Percentiles rank a stretch among this genome's conserved stretches.
phyloP scores from a whole-genome alignment of 352 stramenopile species.

The Pilasporangium apinafurcum region DNA sequence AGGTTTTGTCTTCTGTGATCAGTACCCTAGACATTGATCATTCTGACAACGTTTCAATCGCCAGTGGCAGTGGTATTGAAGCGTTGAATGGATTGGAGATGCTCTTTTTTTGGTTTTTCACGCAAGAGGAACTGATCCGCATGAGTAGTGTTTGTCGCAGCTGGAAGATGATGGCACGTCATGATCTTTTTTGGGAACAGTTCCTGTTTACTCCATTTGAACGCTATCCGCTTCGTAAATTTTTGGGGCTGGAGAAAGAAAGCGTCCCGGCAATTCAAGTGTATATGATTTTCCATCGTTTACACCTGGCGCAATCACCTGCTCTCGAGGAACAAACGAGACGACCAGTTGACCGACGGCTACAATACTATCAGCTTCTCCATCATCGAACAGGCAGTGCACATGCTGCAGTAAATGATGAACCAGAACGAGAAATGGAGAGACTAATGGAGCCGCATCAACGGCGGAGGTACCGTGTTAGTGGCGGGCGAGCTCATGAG shows the following conservation, averaged over 20 bases:
- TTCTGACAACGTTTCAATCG: not conserved
- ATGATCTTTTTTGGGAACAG: constrained; percentile 67
- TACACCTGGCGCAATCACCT: constrained; percentile 26
- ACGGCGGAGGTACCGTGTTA: too few relatives aligned
- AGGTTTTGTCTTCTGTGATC: constrained; percentile 25
- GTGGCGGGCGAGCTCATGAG: not conserved
- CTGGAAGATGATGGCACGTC: constrained; percentile 43
- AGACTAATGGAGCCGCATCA: too few relatives aligned
- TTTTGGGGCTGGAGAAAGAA: constrained; percentile 33
- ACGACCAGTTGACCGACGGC: not conserved
- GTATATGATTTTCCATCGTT: constrained; percentile 60
- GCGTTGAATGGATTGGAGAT: constrained; percentile 48
- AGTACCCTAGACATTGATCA: not conserved
- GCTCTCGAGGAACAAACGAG: not conserved
- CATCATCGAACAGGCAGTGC: constrained; percentile 11
- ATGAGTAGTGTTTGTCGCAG: constrained; percentile 42
- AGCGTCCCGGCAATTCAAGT: constrained; percentile 62
- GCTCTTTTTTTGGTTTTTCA: constrained; percentile 60
- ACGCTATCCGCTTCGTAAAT: constrained; percentile 47
- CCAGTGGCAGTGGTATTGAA: constrained; percentile 31
- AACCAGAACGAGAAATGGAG: not conserved
- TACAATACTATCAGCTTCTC: not conserved
- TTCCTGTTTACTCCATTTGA: constrained; percentile 51
- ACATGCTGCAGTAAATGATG: constrained; percentile 4
- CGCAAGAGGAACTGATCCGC: constrained; percentile 29